Evolutionary conservation across 2,329 filamentous ascomycete species (phyloP), one percentile per base, ranked within the genome.

Genomic region (Claviceps spartinae): DNA sequence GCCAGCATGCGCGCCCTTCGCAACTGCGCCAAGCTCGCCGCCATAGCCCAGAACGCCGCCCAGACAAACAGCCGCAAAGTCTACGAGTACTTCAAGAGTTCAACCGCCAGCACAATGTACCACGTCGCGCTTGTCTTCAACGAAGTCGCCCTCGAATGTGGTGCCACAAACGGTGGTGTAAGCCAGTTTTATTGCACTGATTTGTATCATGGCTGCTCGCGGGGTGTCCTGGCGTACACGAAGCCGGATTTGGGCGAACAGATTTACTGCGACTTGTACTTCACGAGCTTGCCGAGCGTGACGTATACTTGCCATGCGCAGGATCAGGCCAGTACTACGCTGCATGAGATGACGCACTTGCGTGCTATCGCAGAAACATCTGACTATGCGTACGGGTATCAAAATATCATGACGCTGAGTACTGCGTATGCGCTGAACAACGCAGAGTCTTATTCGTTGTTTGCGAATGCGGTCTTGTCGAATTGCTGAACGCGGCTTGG

Each of bases 301-400:
- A 67, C 74, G 8, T 58, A 58, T 8, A 65, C 62, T 1, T 86
- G 83, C 69, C 79, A 85, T 61, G 73, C 60, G 2, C 82, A 85
- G 66, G 82, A 85, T 61, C 78, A 82, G 67, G 78, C 77, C 2
- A 82, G 76, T 11, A 85, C 82, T 14, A 74, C 74, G 36, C 64
- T 86, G 14, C 83, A 86, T 60, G 83, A 86, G 70, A 70, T 74
- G 57, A 83, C 82, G 8, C 83, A 86, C 61, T 56, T 75, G 71
- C 75, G n/a, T 66, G 74, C 61, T 72, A 67, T 66, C 55, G 78
- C 77, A 52, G 78, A 79, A 8, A 84, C 81, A 2, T 63, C 73
- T 1, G 82, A 86, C 60, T 68, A 75, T 50, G 75, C 70, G 26
- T 85, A 83, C 59, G 63, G 70, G 3, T 72, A 78, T 52, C 69